Conservation (phyloP, 768 basidiomycete genomes). For the Filobasidium floriforme region DNA sequence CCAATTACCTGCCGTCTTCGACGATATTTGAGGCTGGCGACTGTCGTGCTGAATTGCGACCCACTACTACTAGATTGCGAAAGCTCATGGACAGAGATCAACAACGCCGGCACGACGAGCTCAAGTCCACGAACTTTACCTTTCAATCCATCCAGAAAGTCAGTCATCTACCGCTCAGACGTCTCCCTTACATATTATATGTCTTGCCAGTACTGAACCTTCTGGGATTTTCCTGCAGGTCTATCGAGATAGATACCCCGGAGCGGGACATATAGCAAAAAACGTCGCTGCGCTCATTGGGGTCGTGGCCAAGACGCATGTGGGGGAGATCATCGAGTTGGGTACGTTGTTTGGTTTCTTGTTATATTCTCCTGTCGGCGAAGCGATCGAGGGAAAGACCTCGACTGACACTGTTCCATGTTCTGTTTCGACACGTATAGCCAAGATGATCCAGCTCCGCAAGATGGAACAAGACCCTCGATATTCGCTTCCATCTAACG, state of each 20-base stretch:
- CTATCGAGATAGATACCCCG: constrained; percentile 5
- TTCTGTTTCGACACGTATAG: background rate
- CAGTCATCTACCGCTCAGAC: background rate
- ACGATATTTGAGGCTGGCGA: background rate
- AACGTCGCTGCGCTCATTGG: background rate
- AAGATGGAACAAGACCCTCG: background rate
- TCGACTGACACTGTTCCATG: background rate
- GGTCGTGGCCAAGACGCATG: constrained; percentile 4
- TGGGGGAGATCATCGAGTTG: constrained; percentile 8
- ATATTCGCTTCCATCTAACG: background rate
- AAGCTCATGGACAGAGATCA: background rate
- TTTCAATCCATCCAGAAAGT: constrained; percentile 6
- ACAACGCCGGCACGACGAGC: constrained; percentile 1
- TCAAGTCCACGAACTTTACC: constrained; percentile 1
- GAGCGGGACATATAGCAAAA: constrained; percentile 2
- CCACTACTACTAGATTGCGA: background rate
- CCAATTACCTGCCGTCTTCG: background rate
- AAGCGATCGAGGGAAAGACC: background rate
- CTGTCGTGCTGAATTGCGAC: background rate
- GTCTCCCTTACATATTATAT: background rate
- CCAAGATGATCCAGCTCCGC: constrained; percentile 2
- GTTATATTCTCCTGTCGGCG: background rate
- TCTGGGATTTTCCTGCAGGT: background rate
- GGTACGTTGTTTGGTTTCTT: background rate
- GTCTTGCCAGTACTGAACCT: background rate